Conservation (phyloP, 208 protist genomes). For the Acanthamoeba culbertsoni region DNA sequence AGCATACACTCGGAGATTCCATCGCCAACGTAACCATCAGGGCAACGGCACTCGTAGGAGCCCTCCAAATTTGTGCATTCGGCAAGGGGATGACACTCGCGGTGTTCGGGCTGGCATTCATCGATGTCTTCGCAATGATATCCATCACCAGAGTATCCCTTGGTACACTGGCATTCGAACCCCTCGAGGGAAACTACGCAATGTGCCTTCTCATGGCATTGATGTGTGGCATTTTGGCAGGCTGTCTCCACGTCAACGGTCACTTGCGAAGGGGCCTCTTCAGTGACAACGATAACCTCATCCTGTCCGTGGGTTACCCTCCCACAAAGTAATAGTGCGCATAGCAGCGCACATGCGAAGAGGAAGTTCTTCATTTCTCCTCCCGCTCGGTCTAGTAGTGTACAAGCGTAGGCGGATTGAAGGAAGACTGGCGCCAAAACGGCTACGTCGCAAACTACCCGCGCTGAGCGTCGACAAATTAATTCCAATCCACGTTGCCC, state of each 20-base stretch:
- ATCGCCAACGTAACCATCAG: constrained; percentile 37
- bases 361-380: no score
- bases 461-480: neutral
- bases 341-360: no score
- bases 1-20: neutral
- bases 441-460: neutral
- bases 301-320: neutral
- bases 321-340: no score
- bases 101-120: neutral
- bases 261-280: no score
- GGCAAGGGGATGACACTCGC: neutral
- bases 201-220: neutral
- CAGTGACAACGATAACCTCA: neutral
- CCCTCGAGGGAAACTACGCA: neutral
- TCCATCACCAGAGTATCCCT: constrained; percentile 12
- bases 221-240: neutral
- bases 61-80: neutral
- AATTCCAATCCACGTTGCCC: neutral
- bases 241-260: neutral
- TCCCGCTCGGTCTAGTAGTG: no score
- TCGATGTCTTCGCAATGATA: constrained; percentile 45
- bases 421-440: neutral
- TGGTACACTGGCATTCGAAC: constrained; percentile 9
- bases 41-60: neutral
- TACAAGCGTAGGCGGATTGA: no score